phyloP scores from a whole-genome alignment of 768 basidiomycete species.

The Symmetrospora coprosmae region DNA sequence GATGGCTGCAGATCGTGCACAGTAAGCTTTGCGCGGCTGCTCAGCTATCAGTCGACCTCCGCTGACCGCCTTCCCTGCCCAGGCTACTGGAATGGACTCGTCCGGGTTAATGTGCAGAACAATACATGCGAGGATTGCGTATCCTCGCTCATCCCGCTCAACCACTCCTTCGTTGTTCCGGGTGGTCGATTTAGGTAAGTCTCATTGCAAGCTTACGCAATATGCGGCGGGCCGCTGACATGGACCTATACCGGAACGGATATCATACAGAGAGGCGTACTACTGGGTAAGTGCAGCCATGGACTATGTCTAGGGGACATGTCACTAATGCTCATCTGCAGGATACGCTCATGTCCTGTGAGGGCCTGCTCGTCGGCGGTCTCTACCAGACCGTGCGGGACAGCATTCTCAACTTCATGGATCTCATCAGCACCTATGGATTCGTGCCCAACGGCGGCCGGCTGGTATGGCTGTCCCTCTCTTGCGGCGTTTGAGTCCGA shows the following conservation, averaged over 20 bases:
- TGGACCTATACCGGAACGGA: too few species aligned
- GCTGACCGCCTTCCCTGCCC: neutral
- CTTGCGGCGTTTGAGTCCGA: neutral
- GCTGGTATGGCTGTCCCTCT: too few species aligned
- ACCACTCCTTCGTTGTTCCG: slow-evolving; percentile 80
- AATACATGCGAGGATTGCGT: slow-evolving; percentile 58
- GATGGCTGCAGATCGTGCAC: slow-evolving; percentile 65
- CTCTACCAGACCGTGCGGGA: slow-evolving; percentile 58
- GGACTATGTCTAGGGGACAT: too few species aligned
- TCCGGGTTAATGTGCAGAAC: slow-evolving; percentile 40
- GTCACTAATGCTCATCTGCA: neutral
- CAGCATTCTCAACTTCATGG: slow-evolving; percentile 87
- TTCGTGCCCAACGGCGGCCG: slow-evolving; percentile 92
- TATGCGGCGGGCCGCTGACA: too few species aligned
- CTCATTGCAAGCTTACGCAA: too few species aligned
- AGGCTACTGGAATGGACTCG: slow-evolving; percentile 65
- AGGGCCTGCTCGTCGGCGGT: slow-evolving; percentile 70
- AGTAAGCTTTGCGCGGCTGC: slow-evolving; percentile 21
- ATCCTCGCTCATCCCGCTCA: slow-evolving; percentile 73
- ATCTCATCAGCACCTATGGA: slow-evolving; percentile 65
- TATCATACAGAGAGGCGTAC: slow-evolving; percentile 44
- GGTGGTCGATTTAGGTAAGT: slow-evolving; percentile 79
- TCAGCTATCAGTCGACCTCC: neutral
- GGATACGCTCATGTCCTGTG: slow-evolving; percentile 73
- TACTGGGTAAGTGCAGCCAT: too few species aligned